Conservation (phyloP, 2,329 filamentous ascomycete genomes). For the Rachicladosporium sp. region DNA sequence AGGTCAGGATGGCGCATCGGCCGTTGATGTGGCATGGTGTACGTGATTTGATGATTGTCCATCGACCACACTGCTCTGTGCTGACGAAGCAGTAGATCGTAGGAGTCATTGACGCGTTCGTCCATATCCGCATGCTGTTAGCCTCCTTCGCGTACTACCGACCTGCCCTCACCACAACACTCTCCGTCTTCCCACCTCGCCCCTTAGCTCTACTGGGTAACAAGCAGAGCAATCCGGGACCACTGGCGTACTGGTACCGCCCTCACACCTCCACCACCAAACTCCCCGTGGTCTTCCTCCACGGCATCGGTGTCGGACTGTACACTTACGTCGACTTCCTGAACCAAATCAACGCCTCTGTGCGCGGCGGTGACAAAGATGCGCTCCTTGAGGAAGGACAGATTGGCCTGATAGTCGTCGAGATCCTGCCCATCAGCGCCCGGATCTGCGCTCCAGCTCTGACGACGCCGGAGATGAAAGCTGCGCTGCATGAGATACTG, state of each 20-base stretch:
- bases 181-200: slow-evolving; percentile 47
- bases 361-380: neutral
- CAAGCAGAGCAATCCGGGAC: slow-evolving; percentile 36
- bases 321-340: slow-evolving; percentile 50
- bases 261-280: slow-evolving; percentile 47
- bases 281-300: slow-evolving; percentile 54
- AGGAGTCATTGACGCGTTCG: slow-evolving; percentile 38
- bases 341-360: slow-evolving; percentile 32
- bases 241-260: slow-evolving; percentile 53
- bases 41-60: slow-evolving; percentile 4
- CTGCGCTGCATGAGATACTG: slow-evolving; percentile 43
- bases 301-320: slow-evolving; percentile 59
- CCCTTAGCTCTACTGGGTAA: slow-evolving; percentile 37
- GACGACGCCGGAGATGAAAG: slow-evolving; percentile 38
- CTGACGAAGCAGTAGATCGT: slow-evolving; percentile 25
- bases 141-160: slow-evolving; percentile 16
- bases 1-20: slow-evolving; percentile 42
- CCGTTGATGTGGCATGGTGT: slow-evolving; percentile 49
- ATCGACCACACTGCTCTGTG: too few relatives aligned
- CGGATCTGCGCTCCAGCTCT: slow-evolving; percentile 44
- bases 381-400: slow-evolving; percentile 25
- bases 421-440: slow-evolving; percentile 53
- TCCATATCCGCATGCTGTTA: slow-evolving; percentile 11
- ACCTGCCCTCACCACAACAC: slow-evolving; percentile 20
- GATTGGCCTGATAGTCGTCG: slow-evolving; percentile 52